Evolutionary conservation across 208 protist species (phyloP), one percentile per base, ranked within the genome.

Genomic region (Leishmania major): DNA sequence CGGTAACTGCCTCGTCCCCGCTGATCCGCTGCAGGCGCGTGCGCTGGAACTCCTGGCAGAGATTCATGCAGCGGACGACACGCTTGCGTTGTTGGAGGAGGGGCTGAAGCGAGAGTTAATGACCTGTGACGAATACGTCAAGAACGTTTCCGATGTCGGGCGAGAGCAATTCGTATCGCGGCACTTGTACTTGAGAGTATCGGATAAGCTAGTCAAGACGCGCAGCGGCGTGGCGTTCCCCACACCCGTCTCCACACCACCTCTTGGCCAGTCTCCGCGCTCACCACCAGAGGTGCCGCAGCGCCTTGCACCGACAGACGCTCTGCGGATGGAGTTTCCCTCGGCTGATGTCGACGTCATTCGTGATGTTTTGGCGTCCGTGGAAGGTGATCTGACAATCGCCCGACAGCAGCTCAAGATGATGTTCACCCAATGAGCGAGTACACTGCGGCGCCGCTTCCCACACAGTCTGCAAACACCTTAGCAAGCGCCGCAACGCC

Each of bases 61-160:
- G n/a, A 90, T 95, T 57, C 90, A 94, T 78, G 92, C 93, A 62
- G 85, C 83, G 1, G 91, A 95, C 71, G 94, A 96, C 78, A 83
- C 84, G 13, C 79, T 96, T 22, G 62, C 85, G 37, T 83, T 97
- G 43, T 85, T 96, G 7, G 92, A 97, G 72, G 85, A 92, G 31
- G 87, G 87, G 4, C 88, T 97, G 4, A 87, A 89, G 77, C 59
- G 75, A 1, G 92, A 94, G 66, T 75, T 92, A 51, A 66, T 97
- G 13, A 88, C 87, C 40, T 94, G 89, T 71, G 93, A 97, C 49
- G 93, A 96, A 73, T 97, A 96, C 78, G 89, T 97, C 7, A 91
- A 93, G 79, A 82, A 82, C 40, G 90, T 97, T 35, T 93, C 90
- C 3, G 91, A 95, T 78, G 86, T 94, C 35, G 92, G 91, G 6